These are phyloP conservation scores for Flammula alnicola DNA, from an alignment of 1,284 basidiomycete genomes.

Conservation along the genomic window DNA sequence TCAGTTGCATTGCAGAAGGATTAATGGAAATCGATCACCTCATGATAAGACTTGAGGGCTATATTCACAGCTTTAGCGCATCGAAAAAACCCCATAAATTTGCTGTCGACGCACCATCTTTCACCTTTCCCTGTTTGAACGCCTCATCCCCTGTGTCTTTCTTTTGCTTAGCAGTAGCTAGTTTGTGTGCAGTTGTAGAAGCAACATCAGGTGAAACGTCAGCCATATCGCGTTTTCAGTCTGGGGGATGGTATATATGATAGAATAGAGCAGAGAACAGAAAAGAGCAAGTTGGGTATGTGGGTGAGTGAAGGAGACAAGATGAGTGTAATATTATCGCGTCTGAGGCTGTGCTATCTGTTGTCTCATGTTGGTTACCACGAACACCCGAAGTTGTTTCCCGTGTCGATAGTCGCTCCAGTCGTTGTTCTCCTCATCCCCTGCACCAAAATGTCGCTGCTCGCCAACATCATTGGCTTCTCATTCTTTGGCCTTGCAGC, in stretches of 20 bases:
- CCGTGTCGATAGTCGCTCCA: slow-evolving; percentile 8
- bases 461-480: slow-evolving; percentile 78
- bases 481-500: slow-evolving; percentile 79
- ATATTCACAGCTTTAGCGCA: slow-evolving; percentile 3
- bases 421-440: slow-evolving; percentile 16
- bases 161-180: slow-evolving; percentile 65
- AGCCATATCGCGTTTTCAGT: slow-evolving; percentile 20
- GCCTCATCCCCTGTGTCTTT: slow-evolving; percentile 78
- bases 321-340: slow-evolving; percentile 20
- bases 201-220: slow-evolving; percentile 23
- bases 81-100: neutral
- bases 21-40: slow-evolving; percentile 44
- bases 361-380: slow-evolving; percentile 25
- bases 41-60: slow-evolving; percentile 71
- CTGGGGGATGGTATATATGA: slow-evolving; percentile 1
- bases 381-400: slow-evolving; percentile 17
- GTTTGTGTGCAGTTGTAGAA: slow-evolving; percentile 47
- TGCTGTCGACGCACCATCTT: slow-evolving; percentile 53
- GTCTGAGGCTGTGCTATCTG: slow-evolving; percentile 35
- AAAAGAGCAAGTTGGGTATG: slow-evolving; percentile 6
- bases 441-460: slow-evolving; percentile 61
- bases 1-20: slow-evolving; percentile 1
- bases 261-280: slow-evolving; percentile 2
- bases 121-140: slow-evolving; percentile 68
- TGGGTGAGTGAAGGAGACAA: slow-evolving; percentile 6